phyloP scores from a whole-genome alignment of 305 asterid genomes.

The Lippia alba region DNA sequence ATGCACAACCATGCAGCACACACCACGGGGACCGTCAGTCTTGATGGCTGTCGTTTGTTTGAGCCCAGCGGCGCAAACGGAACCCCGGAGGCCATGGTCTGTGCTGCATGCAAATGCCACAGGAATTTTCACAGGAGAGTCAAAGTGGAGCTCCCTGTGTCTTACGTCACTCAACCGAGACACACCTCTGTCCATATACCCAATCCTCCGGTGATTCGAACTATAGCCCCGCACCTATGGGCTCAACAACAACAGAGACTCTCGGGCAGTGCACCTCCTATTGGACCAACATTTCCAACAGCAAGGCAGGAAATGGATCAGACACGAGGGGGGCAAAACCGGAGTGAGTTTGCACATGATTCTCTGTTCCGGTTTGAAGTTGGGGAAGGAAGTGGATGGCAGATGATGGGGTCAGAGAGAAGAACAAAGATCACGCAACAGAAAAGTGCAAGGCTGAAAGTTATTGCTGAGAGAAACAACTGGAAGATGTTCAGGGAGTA shows the following conservation, averaged over 20 bases:
- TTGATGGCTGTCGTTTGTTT: slow-evolving; percentile 38
- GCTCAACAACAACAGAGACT: background rate
- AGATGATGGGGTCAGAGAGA: background rate
- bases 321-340: background rate
- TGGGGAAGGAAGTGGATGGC: background rate
- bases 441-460: background rate
- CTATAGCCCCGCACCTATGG: background rate
- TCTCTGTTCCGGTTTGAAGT: background rate
- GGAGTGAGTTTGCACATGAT: background rate
- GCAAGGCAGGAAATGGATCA: background rate
- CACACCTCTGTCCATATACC: background rate
- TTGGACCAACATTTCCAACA: background rate
- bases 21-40: background rate
- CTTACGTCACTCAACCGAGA: background rate
- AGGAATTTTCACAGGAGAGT: slow-evolving; percentile 23
- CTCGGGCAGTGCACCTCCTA: background rate
- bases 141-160: slow-evolving; percentile 1
- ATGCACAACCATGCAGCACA: background rate
- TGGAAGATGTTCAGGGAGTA: slow-evolving; percentile 29
- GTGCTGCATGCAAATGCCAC: slow-evolving; percentile 38
- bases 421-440: background rate
- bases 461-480: slow-evolving; percentile 9
- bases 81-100: background rate
- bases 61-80: slow-evolving; percentile 23
- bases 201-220: background rate